Base-by-base conservation (phyloP, 768 basidiomycete species). In the Russula lepida region DNA sequence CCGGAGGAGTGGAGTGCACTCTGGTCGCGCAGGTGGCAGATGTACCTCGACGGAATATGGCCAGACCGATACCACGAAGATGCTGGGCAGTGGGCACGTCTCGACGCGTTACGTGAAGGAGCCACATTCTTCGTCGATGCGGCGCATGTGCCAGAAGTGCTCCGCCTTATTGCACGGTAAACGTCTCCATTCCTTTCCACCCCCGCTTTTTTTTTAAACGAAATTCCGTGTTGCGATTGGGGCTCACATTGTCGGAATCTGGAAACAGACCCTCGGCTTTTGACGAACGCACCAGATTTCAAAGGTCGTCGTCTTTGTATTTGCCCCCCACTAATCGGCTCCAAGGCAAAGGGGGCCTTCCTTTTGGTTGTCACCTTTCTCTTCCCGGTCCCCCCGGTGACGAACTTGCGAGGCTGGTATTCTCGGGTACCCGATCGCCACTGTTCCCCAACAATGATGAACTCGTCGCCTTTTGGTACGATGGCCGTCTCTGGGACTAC, bases 381-480 rank as follows among this genome's bases (percentile, higher is more conserved):
- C 65, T 64, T 2, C 63, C 54, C 0, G 50, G 59, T 9, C 37
- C 47, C 15, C 59, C 60, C 15, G 57, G 56, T 11, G 48, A 65
- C 43, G 65, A 66, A 43, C 47, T 66, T 37, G 65, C 58, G 25
- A 41, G 65, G 9, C 25, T 58, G 19, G 57, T 64, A 6, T 66
- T 60, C 50, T 66, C 65, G 19, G 65, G 56, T 15, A 17, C 47
- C 4, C 58, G 63, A 57, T 66, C 65, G 28, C 37, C 44, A 21
- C 9, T 48, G 11, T 66, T 66, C 52, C 63, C 65, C 15, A 39
- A 64, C 6, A 48, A 46, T 25, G 65, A 66, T 13, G 65, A 66
- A 28, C 55, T 66, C 21, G 46, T 66, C 43, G 65, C 63, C 1
- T 59, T 66, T 39, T 66, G 65, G 65, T 66, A 64, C 35, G 65